These are phyloP conservation scores for Amylostereum areolatum DNA, from an alignment of 1,284 basidiomycete species.

Conservation along the genomic window DNA sequence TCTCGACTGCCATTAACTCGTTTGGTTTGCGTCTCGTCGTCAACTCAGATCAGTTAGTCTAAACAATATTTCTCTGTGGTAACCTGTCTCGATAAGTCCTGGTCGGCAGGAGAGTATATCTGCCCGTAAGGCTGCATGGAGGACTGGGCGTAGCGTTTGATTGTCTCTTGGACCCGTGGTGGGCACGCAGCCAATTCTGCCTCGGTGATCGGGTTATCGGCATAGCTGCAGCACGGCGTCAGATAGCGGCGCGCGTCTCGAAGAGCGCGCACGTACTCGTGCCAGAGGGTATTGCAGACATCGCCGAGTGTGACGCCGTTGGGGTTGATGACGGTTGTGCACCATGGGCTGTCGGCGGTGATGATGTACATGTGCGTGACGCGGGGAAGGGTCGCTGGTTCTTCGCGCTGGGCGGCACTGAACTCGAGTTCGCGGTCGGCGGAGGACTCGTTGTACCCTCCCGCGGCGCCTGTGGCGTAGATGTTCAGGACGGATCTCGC, in stretches of 20 bases:
- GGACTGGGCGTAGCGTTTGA: constrained; percentile 39
- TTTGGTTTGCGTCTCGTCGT: too few relatives aligned
- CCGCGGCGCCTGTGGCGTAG: constrained; percentile 41
- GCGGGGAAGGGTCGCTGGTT: constrained; percentile 75
- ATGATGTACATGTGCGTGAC: constrained; percentile 70
- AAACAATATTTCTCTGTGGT: too few relatives aligned
- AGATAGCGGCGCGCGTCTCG: not conserved
- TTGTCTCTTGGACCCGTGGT: constrained; percentile 59
- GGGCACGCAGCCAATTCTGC: constrained; percentile 56
- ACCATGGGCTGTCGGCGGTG: constrained; percentile 71
- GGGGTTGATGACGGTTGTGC: constrained; percentile 68
- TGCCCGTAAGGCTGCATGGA: constrained; percentile 26
- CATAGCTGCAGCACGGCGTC: constrained; percentile 41
- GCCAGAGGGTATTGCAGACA: constrained; percentile 59
- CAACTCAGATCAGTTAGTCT: too few relatives aligned
- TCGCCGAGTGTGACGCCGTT: constrained; percentile 68
- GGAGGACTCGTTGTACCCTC: constrained; percentile 52
- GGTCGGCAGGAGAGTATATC: constrained; percentile 46
- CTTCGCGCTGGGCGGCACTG: constrained; percentile 46
- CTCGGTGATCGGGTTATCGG: constrained; percentile 60
- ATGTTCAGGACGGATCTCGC: constrained; percentile 2
- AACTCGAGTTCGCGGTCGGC: constrained; percentile 60
- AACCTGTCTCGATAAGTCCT: too few relatives aligned
- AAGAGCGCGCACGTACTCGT: constrained; percentile 47
- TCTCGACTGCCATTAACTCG: too few relatives aligned